phyloP scores from a whole-genome alignment of 257 asterid genomes.

The Solanum chaucha region DNA sequence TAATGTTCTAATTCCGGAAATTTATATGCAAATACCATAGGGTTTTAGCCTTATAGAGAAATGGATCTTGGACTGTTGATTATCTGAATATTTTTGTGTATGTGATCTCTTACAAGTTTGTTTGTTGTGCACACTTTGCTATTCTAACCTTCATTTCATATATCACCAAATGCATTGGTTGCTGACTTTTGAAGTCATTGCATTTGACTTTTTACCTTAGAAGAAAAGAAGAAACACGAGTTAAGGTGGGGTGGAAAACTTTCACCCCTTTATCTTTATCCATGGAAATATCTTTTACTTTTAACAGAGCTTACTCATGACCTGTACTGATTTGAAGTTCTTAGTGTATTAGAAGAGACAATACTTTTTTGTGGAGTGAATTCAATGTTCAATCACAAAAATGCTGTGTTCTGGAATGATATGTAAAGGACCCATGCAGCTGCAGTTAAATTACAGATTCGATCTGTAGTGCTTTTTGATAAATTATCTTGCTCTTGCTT shows the following conservation, averaged over 20 bases:
- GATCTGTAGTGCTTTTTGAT: background rate
- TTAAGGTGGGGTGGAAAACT: background rate
- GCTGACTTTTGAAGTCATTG: background rate
- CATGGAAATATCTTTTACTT: background rate
- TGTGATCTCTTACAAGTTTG: background rate
- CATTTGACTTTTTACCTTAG: background rate
- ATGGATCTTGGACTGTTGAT: background rate
- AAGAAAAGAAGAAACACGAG: background rate
- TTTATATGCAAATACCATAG: background rate
- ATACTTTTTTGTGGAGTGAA: background rate
- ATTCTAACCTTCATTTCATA: background rate
- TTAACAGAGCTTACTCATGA: background rate
- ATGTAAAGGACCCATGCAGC: background rate
- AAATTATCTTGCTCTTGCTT: background rate
- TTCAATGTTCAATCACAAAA: background rate
- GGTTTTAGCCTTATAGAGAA: background rate
- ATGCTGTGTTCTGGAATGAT: background rate
- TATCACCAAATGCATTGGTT: background rate
- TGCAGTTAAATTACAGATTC: background rate
- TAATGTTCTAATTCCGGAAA: background rate
- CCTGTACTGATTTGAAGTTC: background rate
- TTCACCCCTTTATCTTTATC: background rate
- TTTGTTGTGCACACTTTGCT: background rate
- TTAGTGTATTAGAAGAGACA: background rate
- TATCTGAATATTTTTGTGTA: background rate